Evolutionary conservation across 1,139 yeast species (phyloP).

Genomic region (Debaryomycetaceae sp.): DNA sequence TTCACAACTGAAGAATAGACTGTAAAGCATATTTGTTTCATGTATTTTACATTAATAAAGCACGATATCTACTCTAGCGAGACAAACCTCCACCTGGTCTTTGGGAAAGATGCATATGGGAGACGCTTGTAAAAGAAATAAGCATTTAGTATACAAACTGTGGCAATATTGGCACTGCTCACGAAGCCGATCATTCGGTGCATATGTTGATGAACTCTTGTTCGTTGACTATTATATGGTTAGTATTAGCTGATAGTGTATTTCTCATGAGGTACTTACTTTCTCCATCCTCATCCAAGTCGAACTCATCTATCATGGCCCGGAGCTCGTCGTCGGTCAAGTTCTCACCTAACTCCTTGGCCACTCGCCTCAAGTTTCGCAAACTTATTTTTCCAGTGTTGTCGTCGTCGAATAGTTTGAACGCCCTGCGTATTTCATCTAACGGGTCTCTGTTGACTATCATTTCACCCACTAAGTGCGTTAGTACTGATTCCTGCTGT

Average conservation of each 20-base stretch:
- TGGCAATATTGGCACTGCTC: neutral
- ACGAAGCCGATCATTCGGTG: constrained; percentile 46
- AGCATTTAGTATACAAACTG: neutral
- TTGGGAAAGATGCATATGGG: no score
- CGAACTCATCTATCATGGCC: constrained; percentile 98
- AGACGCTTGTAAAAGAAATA: no score
- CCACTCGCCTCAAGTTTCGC: constrained; percentile 81
- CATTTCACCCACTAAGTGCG: constrained; percentile 60
- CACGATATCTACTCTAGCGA: neutral
- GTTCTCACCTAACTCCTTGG: constrained; percentile 90
- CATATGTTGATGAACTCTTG: constrained; percentile 92
- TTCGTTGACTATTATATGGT: constrained; percentile 55
- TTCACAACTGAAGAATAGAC: no score
- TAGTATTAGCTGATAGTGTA: constrained; percentile 14
- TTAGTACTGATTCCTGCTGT: constrained; percentile 19
- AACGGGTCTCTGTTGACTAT: constrained; percentile 84
- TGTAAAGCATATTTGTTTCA: neutral
- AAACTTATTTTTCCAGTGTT: constrained; percentile 81
- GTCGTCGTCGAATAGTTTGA: constrained; percentile 86
- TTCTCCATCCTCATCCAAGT: constrained; percentile 94
- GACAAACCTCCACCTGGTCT: neutral
- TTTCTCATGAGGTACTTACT: constrained; percentile 34
- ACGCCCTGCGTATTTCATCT: constrained; percentile 90
- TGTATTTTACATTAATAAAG: neutral
- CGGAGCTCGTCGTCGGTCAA: constrained; percentile 87